Evolutionary conservation across 208 protist genomes (phyloP), one percentile per base, ranked within the genome.

Genomic region (Leishmania amazonensis): DNA sequence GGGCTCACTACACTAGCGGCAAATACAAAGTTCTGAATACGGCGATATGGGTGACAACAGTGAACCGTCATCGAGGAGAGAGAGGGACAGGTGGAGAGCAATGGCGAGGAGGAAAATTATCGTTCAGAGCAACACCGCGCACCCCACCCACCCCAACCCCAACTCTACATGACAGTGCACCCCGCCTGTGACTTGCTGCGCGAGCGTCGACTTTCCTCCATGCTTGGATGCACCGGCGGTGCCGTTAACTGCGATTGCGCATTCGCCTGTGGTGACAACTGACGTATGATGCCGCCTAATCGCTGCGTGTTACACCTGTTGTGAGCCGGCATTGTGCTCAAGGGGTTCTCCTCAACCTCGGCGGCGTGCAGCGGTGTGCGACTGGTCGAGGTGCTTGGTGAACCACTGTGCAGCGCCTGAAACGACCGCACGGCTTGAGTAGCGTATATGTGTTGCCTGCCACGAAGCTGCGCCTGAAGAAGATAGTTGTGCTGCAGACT

Each of bases 401-500:
- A 53, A 17, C 15, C 17, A 24, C 42, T 31, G 24, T 35, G 15
- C n/a, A 79, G 62, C 38, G 11, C 42, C 8, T 42, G 57, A 58
- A n/a, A 35, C 40, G 45, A 1, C 24, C 4, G 76, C 24, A 24
- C 42, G 21, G 60, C 5, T 24, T 35, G 57, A 9, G 42, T 21
- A 45, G 24, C 3, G 42, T 21, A 47, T 8, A 5, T 2, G 42
- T 71, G 38, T 31, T 53, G 38, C 28, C 45, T 75, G 45, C 15
- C 68, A 53, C 79, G 67, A 72, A 60, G 76, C 51, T 77, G 85
- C 54, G 81, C 75, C 24, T 86, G 75, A 11, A 57, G 45, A 21
- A 80, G 62, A 68, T 86, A 93, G 54, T 81, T 57, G 73, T 74
- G 58, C 45, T 93, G 89, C 80, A 93, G 79, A 19, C 45, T 40